A percentile compares a stretch with the other conserved stretches of the same genome.
Evolutionary conservation across 345 rosid species (phyloP).

Genomic region (Gossypium bickii): DNA sequence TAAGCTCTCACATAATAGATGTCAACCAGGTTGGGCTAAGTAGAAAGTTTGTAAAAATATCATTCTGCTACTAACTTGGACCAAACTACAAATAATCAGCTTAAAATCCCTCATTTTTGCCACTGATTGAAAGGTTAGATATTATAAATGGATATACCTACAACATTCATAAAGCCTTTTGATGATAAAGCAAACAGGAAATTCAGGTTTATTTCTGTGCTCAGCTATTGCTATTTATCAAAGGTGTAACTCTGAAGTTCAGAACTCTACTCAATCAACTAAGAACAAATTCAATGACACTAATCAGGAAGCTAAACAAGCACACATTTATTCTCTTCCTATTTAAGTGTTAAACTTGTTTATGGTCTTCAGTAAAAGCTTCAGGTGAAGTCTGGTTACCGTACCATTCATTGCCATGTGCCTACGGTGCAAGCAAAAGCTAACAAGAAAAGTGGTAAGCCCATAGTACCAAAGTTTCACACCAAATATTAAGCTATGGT

Average conservation of each 20-base stretch:
- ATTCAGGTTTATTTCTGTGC: neutral
- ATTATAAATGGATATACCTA: neutral
- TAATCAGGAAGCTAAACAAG: neutral
- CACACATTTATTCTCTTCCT: neutral
- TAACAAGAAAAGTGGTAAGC: too few relatives aligned
- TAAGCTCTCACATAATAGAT: neutral
- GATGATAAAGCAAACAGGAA: neutral
- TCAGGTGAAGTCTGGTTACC: too few relatives aligned
- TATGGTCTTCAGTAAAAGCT: too few relatives aligned
- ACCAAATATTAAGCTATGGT: neutral
- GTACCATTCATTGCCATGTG: too few relatives aligned
- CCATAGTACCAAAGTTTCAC: too few relatives aligned
- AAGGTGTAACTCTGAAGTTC: neutral
- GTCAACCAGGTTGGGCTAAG: constrained; percentile 1
- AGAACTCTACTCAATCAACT: neutral
- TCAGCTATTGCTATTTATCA: neutral
- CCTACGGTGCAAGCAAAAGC: too few relatives aligned
- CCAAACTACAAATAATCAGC: neutral
- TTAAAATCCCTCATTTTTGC: neutral
- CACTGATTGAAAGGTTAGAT: neutral
- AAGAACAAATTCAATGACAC: neutral
- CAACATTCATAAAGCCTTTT: neutral
- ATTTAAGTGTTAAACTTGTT: neutral
- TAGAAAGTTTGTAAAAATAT: neutral
- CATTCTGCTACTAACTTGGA: neutral